Percentiles rank a stretch among this genome's conserved stretches.
Conservation (phyloP, 2,329 filamentous ascomycete genomes). For the Penicillium glabrum region DNA sequence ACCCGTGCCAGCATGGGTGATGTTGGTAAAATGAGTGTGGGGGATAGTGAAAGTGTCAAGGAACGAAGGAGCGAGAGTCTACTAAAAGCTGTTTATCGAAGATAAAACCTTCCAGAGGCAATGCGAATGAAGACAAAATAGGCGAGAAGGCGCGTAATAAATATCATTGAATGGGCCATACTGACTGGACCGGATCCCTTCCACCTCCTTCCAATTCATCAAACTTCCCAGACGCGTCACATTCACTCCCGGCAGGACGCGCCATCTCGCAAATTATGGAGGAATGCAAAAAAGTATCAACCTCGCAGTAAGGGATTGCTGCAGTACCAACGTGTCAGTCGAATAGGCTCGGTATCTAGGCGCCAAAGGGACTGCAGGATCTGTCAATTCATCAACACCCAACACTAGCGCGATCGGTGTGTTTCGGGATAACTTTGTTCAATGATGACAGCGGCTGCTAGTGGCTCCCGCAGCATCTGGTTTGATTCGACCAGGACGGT, state of each 20-base stretch:
- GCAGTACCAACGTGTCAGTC: constrained; percentile 13
- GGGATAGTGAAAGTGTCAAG: background rate
- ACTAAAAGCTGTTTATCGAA: background rate
- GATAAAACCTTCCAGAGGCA: background rate
- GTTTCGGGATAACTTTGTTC: constrained; percentile 5
- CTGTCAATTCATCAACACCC: background rate
- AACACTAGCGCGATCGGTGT: background rate
- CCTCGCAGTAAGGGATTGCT: background rate
- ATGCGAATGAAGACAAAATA: background rate
- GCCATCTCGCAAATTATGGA: background rate
- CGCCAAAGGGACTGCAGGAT: background rate
- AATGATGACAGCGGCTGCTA: constrained; percentile 4
- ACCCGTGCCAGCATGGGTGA: background rate
- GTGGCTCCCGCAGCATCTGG: background rate
- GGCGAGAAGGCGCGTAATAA: background rate
- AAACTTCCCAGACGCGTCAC: background rate
- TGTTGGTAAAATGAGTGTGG: background rate
- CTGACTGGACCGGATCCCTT: background rate
- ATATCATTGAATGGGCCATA: background rate
- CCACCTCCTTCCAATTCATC: background rate
- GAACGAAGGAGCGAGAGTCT: background rate
- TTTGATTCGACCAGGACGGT: background rate
- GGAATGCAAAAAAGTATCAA: background rate
- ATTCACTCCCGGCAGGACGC: background rate
- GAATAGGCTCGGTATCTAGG: background rate